These are phyloP conservation scores for Dictyostelium intermedium DNA, from an alignment of 78 protist genomes.

Conservation along the genomic window DNA sequence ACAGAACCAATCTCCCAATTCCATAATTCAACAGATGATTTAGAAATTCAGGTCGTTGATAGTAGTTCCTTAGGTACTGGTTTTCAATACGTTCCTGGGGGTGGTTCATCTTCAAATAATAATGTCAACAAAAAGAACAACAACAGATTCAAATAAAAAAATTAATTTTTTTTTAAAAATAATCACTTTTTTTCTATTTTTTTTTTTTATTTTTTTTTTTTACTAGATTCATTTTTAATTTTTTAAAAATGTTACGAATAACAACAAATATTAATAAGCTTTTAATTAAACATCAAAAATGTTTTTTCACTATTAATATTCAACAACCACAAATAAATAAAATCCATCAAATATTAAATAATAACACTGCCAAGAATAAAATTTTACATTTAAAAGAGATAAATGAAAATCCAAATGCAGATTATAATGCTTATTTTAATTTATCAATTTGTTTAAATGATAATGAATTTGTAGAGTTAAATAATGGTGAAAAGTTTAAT, in stretches of 20 bases:
- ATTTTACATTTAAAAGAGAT: not conserved
- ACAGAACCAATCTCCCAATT: not conserved
- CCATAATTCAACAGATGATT: not conserved
- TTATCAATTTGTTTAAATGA: not conserved
- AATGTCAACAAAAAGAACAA: not conserved
- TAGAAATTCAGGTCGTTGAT: not conserved
- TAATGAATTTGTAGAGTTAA: not conserved
- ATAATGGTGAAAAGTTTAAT: not conserved
- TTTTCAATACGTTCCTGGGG: not conserved
- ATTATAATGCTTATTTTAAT: not conserved
- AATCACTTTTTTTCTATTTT: too few species aligned
- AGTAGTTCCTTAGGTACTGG: not conserved
- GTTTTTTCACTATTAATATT: not conserved
- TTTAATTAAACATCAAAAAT: not conserved
- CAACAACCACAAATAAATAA: not conserved
- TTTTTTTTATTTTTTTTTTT: not conserved
- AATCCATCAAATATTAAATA: not conserved
- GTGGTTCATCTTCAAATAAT: not conserved
- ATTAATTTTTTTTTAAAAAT: not conserved
- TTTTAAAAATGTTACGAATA: not conserved
- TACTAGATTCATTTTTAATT: too few species aligned
- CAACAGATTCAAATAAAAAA: not conserved
- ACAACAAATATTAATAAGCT: not conserved
- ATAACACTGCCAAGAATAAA: not conserved
- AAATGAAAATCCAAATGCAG: not conserved